phyloP scores from a whole-genome alignment of 352 stramenopile genomes.

The Phytopythium mirpurense region DNA sequence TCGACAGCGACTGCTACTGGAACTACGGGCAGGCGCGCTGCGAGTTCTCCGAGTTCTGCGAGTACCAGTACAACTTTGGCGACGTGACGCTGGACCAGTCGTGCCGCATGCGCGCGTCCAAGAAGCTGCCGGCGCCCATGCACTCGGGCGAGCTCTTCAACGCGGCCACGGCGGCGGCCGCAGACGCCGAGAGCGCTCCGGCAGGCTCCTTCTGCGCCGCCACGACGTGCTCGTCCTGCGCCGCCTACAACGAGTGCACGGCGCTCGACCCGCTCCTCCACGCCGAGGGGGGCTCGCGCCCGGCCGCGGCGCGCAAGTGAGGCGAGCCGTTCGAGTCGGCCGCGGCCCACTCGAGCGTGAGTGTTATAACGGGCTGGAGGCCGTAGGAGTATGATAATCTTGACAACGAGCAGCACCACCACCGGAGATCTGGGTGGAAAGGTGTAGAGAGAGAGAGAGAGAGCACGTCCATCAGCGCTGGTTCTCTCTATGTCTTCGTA shows the following conservation, averaged over 20 bases:
- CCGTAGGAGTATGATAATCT: not conserved
- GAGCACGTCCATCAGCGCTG: too few relatives aligned
- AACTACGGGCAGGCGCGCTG: conserved; percentile 72
- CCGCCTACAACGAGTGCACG: conserved; percentile 5
- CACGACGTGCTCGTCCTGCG: conserved; percentile 6
- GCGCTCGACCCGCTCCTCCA: not conserved
- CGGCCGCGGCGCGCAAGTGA: not conserved
- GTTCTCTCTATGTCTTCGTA: too few relatives aligned
- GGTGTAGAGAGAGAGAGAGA: too few relatives aligned
- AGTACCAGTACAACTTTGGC: conserved; percentile 80
- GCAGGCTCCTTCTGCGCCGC: conserved; percentile 31
- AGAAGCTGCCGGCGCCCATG: conserved; percentile 8
- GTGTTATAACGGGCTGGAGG: not conserved
- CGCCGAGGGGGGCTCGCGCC: not conserved
- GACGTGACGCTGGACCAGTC: conserved; percentile 81
- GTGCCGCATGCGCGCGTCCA: conserved; percentile 41
- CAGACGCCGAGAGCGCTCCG: too few relatives aligned
- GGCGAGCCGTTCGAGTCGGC: not conserved
- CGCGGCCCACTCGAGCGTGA: not conserved
- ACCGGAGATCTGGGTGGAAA: too few relatives aligned
- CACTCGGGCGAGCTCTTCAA: conserved; percentile 8
- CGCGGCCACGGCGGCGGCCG: conserved; percentile 10
- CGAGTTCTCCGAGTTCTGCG: conserved; percentile 71
- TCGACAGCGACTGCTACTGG: conserved; percentile 82
- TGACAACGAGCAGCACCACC: too few relatives aligned